phyloP scores from a whole-genome alignment of 345 rosid genomes.

The Citrus maxima region DNA sequence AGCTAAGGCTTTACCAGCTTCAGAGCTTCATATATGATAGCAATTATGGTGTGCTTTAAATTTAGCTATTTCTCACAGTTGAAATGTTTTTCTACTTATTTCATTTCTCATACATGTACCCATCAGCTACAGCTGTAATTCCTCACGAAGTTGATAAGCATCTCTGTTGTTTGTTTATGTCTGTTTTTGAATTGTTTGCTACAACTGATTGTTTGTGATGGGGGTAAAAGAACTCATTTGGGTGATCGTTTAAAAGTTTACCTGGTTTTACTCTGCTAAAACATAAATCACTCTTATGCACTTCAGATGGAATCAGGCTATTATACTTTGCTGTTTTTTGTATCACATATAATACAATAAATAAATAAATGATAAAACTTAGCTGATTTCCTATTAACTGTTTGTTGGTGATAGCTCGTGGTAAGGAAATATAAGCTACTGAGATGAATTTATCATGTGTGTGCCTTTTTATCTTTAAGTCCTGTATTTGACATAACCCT shows the following conservation, averaged over 20 bases:
- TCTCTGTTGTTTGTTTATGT: background rate
- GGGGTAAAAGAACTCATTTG: background rate
- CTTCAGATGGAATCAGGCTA: background rate
- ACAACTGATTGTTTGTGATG: background rate
- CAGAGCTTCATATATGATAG: background rate
- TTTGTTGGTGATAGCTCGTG: background rate
- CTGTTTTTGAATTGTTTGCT: background rate
- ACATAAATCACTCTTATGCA: background rate
- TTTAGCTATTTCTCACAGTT: background rate
- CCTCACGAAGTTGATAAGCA: background rate
- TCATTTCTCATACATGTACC: background rate
- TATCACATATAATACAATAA: background rate
- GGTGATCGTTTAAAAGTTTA: background rate
- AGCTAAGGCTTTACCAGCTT: background rate
- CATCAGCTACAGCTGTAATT: background rate
- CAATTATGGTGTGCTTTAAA: background rate
- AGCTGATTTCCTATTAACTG: background rate
- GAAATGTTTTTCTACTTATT: background rate
- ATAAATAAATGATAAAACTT: background rate
- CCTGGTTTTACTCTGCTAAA: background rate
- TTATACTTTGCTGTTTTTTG: background rate
- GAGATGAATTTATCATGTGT: background rate
- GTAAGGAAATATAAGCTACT: background rate
- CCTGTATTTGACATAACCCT: conserved; percentile 14
- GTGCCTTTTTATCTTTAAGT: background rate